Conservation (phyloP, 306 rosid genomes). For the Canavalia ensiformis region DNA sequence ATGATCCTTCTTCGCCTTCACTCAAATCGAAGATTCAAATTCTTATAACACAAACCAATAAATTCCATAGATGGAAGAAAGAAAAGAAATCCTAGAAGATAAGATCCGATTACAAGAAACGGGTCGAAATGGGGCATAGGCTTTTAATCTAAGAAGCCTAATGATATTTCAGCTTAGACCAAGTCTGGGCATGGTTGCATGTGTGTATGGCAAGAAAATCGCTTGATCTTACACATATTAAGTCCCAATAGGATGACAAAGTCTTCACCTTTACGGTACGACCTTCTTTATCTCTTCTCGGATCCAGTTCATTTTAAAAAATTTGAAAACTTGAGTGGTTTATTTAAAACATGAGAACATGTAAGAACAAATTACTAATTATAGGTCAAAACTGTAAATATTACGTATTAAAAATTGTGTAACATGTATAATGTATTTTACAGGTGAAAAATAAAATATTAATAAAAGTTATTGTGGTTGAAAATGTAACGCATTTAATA, state of each 20-base stretch:
- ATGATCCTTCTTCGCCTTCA: conserved; percentile 52
- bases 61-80: too few species aligned
- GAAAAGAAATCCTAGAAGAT: conserved; percentile 31
- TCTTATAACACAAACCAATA: not conserved
- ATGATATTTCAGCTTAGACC: not conserved
- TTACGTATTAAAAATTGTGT: too few species aligned
- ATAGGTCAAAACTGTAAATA: too few species aligned
- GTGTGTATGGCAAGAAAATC: not conserved
- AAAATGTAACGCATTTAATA: too few species aligned
- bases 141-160: not conserved
- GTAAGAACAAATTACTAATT: too few species aligned
- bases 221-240: conserved; percentile 39
- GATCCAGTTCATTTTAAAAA: conserved; percentile 9
- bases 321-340: not conserved
- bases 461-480: too few species aligned
- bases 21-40: not conserved
- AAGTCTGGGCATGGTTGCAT: not conserved
- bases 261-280: conserved; percentile 16
- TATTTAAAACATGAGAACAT: not conserved
- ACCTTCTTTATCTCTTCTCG: conserved; percentile 26
- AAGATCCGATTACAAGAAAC: not conserved
- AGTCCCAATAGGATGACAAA: not conserved
- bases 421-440: too few species aligned
- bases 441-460: too few species aligned
- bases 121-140: not conserved